A percentile compares a stretch with the other conserved stretches of the same genome.
Conservation (phyloP, 2,329 filamentous ascomycete species). For the Chaetomium globosum region DNA sequence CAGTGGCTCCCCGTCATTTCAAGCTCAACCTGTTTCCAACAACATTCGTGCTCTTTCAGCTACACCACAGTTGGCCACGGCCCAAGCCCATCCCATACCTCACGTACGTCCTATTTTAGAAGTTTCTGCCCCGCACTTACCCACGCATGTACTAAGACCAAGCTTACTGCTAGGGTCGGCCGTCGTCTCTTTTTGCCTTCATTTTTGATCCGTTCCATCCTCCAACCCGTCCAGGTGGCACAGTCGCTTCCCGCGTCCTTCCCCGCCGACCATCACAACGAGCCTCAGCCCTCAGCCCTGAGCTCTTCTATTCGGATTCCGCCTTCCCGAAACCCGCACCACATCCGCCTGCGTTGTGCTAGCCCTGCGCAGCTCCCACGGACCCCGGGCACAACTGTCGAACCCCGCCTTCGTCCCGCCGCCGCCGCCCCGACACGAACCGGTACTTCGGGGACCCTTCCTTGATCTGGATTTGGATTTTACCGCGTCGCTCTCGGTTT, state of each 20-base stretch:
- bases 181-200: conserved; percentile 24
- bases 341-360: conserved; percentile 24
- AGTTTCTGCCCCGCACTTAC: conserved; percentile 23
- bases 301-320: conserved; percentile 2
- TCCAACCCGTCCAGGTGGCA: conserved; percentile 26
- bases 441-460: conserved; percentile 14
- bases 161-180: conserved; percentile 20
- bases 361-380: conserved; percentile 25
- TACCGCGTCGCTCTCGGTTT: conserved; percentile 24
- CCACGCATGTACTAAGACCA: conserved; percentile 17
- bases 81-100: conserved; percentile 13
- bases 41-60: conserved; percentile 27
- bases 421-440: conserved; percentile 19
- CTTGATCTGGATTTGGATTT: conserved; percentile 15
- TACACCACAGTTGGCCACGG: conserved; percentile 24
- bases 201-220: conserved; percentile 23
- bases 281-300: conserved; percentile 13
- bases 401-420: conserved; percentile 31
- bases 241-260: conserved; percentile 25
- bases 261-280: conserved; percentile 20
- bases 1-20: conserved; percentile 35
- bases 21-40: conserved; percentile 32
- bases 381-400: conserved; percentile 22
- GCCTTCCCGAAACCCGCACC: conserved; percentile 18
- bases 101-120: conserved; percentile 12